Percentiles rank a stretch among this genome's conserved stretches.
Evolutionary conservation across 1,284 basidiomycete genomes (phyloP).

Genomic region (Malassezia cuniculi): DNA sequence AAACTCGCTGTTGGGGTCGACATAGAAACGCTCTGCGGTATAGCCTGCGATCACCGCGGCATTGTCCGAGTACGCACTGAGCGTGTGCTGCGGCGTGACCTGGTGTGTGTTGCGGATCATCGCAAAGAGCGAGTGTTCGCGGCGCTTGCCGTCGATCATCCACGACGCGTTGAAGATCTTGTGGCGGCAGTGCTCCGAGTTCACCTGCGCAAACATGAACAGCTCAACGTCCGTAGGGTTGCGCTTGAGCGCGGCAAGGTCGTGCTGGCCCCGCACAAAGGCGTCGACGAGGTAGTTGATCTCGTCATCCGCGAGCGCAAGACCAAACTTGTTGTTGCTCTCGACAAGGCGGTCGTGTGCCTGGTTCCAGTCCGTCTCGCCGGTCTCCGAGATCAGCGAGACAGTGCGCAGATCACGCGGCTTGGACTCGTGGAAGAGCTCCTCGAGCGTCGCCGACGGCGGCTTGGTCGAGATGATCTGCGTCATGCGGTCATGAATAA

Average conservation of each 20-base stretch:
- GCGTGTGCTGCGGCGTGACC: conserved; percentile 56
- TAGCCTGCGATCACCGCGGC: conserved; percentile 83
- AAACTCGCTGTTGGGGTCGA: conserved; percentile 45
- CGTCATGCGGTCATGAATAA: conserved; percentile 75
- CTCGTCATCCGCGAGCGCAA: conserved; percentile 79
- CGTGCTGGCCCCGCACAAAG: conserved; percentile 52
- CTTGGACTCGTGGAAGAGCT: conserved; percentile 59
- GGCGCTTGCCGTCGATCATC: conserved; percentile 65
- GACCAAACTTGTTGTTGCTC: conserved; percentile 74
- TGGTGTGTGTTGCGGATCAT: conserved; percentile 98
- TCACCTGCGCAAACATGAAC: conserved; percentile 99
- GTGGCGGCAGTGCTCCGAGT: conserved; percentile 98
- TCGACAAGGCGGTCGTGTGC: conserved; percentile 50
- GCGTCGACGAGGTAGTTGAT: conserved; percentile 84
- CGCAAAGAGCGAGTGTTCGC: conserved; percentile 72
- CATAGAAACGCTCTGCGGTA: conserved; percentile 61
- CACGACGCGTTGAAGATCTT: conserved; percentile 99
- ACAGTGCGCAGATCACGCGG: conserved; percentile 63
- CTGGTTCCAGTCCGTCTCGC: conserved; percentile 13
- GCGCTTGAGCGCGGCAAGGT: conserved; percentile 35
- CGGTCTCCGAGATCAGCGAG: conserved; percentile 47
- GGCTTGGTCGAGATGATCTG: conserved; percentile 54
- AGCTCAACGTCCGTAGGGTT: conserved; percentile 77
- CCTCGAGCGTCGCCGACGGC: conserved; percentile 53
- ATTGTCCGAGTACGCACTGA: conserved; percentile 96